Percentiles rank a stretch among this genome's conserved stretches.
These are phyloP conservation scores for Xylaria arbuscula DNA, from an alignment of 2,329 filamentous ascomycete species.

Conservation along the genomic window DNA sequence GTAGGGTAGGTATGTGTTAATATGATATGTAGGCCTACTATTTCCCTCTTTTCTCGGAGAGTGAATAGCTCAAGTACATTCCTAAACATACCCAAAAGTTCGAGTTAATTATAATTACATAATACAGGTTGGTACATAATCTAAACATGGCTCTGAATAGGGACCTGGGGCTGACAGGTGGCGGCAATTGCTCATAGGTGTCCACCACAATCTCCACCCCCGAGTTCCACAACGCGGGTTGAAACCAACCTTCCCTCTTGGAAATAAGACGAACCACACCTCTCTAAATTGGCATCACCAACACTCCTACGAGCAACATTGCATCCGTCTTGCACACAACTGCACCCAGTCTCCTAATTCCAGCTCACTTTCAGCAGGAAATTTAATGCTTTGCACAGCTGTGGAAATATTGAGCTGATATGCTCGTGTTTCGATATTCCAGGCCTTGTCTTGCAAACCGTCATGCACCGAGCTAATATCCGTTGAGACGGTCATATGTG, in stretches of 20 bases:
- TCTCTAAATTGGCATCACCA: constrained; percentile 34
- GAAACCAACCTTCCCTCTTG: constrained; percentile 16
- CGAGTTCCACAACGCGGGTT: constrained; percentile 16
- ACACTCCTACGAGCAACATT: constrained; percentile 22
- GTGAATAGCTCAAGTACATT: no score
- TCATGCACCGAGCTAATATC: constrained; percentile 11
- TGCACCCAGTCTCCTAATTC: background rate
- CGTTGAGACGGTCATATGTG: constrained; percentile 18
- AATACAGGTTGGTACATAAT: background rate
- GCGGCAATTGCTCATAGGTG: background rate
- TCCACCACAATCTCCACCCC: constrained; percentile 15
- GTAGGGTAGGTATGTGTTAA: no score
- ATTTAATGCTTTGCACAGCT: background rate
- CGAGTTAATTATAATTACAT: no score
- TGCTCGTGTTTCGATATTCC: constrained; percentile 4
- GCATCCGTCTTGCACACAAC: constrained; percentile 21
- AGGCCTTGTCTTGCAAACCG: constrained; percentile 16
- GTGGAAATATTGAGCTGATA: constrained; percentile 3
- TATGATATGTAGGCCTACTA: no score
- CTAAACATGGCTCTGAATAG: background rate
- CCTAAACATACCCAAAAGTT: no score
- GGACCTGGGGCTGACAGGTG: constrained; percentile 12
- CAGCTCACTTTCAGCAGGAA: constrained; percentile 6
- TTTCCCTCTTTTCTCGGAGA: no score
- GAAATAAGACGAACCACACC: constrained; percentile 34